These are phyloP conservation scores for Pythium pyrilobum DNA, from an alignment of 352 stramenopile genomes.

Conservation along the genomic window DNA sequence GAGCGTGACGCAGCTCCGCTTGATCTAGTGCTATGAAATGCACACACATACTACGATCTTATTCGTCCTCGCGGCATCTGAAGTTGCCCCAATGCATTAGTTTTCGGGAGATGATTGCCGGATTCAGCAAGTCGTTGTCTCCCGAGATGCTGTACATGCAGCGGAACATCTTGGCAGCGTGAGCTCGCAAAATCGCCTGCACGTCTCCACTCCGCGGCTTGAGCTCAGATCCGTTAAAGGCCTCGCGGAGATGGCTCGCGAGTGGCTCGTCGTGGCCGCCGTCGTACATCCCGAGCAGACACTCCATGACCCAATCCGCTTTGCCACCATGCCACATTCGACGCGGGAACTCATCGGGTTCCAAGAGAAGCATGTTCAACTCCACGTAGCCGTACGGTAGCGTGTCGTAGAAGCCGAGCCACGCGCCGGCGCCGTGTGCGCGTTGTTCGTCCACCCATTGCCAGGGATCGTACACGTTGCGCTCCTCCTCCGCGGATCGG, in stretches of 20 bases:
- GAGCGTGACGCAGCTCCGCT: too few relatives aligned
- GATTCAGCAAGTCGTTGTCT: too few relatives aligned
- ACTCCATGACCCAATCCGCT: not conserved
- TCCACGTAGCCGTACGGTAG: not conserved
- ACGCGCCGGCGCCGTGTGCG: too few relatives aligned
- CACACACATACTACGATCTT: too few relatives aligned
- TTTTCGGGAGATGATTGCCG: too few relatives aligned
- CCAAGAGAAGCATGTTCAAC: not conserved
- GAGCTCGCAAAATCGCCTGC: not conserved
- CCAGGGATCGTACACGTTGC: too few relatives aligned
- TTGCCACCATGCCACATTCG: too few relatives aligned
- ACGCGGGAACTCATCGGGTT: not conserved
- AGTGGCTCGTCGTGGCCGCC: not conserved
- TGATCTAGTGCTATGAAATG: too few relatives aligned
- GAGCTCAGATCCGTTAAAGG: not conserved
- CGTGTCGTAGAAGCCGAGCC: not conserved
- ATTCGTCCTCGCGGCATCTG: too few relatives aligned
- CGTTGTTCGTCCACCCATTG: too few relatives aligned
- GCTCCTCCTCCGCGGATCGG: too few relatives aligned
- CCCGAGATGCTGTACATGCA: not conserved
- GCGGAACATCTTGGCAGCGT: not conserved
- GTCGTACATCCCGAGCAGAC: not conserved
- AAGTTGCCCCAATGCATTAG: not conserved
- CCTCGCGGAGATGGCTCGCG: not conserved
- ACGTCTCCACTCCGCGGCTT: not conserved